phyloP scores from a whole-genome alignment of 345 rosid genomes.

The Geranium brycei region DNA sequence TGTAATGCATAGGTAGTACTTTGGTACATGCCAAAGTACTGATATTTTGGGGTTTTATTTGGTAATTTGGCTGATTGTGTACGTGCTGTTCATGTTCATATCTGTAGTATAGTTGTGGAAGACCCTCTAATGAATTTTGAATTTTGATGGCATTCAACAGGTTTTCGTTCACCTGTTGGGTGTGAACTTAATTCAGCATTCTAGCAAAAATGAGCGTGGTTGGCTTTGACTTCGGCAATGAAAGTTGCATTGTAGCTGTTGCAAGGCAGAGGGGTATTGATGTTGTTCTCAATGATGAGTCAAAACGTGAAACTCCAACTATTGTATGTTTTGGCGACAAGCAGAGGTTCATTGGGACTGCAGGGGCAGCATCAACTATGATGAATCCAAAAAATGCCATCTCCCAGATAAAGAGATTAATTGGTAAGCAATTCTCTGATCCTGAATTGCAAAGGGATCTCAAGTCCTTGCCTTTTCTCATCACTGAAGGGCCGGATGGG shows the following conservation, averaged over 20 bases:
- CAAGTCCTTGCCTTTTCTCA: conserved; percentile 55
- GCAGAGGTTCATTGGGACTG: conserved; percentile 70
- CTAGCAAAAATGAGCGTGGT: conserved; percentile 81
- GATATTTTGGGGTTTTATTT: too few species aligned
- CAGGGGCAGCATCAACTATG: conserved; percentile 63
- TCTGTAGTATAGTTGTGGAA: too few species aligned
- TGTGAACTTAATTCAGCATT: conserved; percentile 16
- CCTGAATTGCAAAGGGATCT: conserved; percentile 86
- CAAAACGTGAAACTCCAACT: conserved; percentile 88
- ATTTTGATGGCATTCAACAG: neutral
- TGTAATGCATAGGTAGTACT: neutral
- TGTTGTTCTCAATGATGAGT: conserved; percentile 94
- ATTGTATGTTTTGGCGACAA: conserved; percentile 74
- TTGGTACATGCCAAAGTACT: neutral
- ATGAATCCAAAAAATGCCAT: conserved; percentile 71
- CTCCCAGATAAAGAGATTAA: conserved; percentile 55
- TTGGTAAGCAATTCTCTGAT: conserved; percentile 56
- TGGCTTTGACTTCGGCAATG: conserved; percentile 98
- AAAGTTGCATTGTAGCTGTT: conserved; percentile 88
- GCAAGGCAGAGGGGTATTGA: conserved; percentile 99
- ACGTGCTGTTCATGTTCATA: neutral
- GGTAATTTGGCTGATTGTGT: neutral
- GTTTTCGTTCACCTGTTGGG: neutral
- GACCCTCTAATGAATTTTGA: neutral
- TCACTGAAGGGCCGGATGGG: conserved; percentile 80